These are phyloP conservation scores for Xerocomellus dryophilus DNA, from an alignment of 768 basidiomycete species.

Conservation along the genomic window DNA sequence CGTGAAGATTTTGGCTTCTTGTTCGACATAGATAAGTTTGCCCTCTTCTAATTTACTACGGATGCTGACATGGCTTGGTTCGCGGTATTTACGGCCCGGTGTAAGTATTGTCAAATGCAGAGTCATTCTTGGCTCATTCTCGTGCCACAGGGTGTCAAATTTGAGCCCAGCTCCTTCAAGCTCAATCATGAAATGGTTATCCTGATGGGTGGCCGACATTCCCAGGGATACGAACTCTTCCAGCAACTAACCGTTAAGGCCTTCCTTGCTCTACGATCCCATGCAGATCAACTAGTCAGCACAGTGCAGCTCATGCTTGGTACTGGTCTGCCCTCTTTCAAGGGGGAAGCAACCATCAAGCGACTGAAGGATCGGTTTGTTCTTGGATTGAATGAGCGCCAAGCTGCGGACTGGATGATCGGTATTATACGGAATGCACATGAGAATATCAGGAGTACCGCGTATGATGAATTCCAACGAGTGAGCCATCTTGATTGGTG, in stretches of 20 bases:
- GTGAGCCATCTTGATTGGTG: constrained; percentile 40
- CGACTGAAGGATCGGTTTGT: constrained; percentile 86
- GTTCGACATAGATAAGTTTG: constrained; percentile 96
- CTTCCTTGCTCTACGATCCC: constrained; percentile 94
- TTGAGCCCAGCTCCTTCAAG: constrained; percentile 97
- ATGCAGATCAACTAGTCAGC: constrained; percentile 85
- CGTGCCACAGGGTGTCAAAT: constrained; percentile 82
- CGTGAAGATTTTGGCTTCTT: constrained; percentile 88
- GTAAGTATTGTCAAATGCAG: constrained; percentile 35
- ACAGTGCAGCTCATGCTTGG: constrained; percentile 93
- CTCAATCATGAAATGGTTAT: constrained; percentile 98
- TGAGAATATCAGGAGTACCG: constrained; percentile 90
- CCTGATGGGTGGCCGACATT: constrained; percentile 93
- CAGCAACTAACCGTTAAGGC: constrained; percentile 93
- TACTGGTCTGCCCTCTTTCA: constrained; percentile 93
- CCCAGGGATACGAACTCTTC: constrained; percentile 93
- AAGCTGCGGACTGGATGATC: constrained; percentile 94
- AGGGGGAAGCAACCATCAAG: constrained; percentile 89
- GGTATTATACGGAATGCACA: constrained; percentile 86
- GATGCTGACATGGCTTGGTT: constrained; percentile 30
- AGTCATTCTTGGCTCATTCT: constrained; percentile 5
- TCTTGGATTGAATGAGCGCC: constrained; percentile 75
- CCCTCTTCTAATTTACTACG: constrained; percentile 2
- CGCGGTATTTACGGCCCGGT: constrained; percentile 50
- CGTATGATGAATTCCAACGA: constrained; percentile 94